Evolutionary conservation across 1,284 basidiomycete genomes (phyloP).

Genomic region (Sporisorium sorghi): DNA sequence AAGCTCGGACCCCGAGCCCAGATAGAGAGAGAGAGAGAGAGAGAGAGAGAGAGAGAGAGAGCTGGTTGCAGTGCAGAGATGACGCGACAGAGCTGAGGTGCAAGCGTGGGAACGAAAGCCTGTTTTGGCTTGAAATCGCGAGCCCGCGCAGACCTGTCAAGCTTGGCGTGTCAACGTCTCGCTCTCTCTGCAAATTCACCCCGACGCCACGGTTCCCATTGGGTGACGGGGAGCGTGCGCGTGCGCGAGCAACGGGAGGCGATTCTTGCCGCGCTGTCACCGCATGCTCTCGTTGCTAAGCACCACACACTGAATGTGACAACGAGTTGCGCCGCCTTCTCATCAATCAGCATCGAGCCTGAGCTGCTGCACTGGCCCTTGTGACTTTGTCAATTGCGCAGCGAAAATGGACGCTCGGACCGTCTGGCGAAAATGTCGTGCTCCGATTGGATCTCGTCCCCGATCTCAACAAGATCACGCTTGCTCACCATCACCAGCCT

Average conservation of each 20-base stretch:
- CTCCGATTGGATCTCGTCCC: background rate
- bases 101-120: no score
- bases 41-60: no score
- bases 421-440: no score
- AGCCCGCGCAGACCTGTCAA: background rate
- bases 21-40: no score
- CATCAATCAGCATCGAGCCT: no score
- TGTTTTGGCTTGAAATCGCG: no score
- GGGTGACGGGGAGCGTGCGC: conserved; percentile 3
- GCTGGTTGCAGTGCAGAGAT: background rate
- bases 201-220: background rate
- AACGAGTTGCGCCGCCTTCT: no score
- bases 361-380: no score
- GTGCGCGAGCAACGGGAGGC: background rate
- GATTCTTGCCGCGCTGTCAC: no score
- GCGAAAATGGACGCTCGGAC: background rate
- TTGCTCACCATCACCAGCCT: background rate
- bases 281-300: no score
- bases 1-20: background rate
- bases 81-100: background rate
- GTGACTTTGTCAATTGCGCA: background rate
- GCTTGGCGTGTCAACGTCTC: background rate
- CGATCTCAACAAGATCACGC: background rate
- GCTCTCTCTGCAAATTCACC: background rate
- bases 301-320: no score